Conservation (phyloP, 2,329 filamentous ascomycete genomes). For the Mollisiaceae sp. region DNA sequence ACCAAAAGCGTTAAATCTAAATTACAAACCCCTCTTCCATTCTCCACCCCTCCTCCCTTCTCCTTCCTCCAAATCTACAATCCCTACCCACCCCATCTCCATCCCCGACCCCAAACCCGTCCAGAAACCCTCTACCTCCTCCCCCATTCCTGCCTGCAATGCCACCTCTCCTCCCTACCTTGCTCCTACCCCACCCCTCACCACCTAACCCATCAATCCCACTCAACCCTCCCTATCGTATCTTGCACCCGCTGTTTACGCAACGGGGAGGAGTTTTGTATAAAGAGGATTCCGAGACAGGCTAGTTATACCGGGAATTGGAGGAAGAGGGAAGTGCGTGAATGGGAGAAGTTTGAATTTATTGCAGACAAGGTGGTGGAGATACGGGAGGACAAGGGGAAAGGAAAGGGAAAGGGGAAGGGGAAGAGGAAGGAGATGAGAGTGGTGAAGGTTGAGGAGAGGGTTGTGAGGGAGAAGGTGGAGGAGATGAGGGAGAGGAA, state of each 20-base stretch:
- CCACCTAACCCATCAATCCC: not conserved
- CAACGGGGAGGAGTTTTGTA: slow-evolving; percentile 11
- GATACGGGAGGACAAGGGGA: too few relatives aligned
- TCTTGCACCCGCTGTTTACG: slow-evolving; percentile 10
- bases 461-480: not conserved
- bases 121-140: not conserved
- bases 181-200: slow-evolving; percentile 7
- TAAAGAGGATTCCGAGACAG: not conserved
- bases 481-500: not conserved
- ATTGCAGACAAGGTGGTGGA: not conserved
- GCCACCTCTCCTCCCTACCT: slow-evolving; percentile 6
- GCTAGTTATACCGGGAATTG: too few relatives aligned
- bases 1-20: not conserved
- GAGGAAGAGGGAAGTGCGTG: not conserved
- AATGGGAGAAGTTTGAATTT: not conserved
- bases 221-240: not conserved
- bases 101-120: not conserved
- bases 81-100: not conserved
- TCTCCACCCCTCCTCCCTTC: not conserved
- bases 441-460: not conserved
- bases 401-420: not conserved
- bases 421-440: slow-evolving; percentile 3
- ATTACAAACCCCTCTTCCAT: not conserved
- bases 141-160: slow-evolving; percentile 17
- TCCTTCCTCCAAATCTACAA: not conserved